These are phyloP conservation scores for Zygosaccharomyces bailii DNA, from an alignment of 805 yeast species.

Conservation along the genomic window DNA sequence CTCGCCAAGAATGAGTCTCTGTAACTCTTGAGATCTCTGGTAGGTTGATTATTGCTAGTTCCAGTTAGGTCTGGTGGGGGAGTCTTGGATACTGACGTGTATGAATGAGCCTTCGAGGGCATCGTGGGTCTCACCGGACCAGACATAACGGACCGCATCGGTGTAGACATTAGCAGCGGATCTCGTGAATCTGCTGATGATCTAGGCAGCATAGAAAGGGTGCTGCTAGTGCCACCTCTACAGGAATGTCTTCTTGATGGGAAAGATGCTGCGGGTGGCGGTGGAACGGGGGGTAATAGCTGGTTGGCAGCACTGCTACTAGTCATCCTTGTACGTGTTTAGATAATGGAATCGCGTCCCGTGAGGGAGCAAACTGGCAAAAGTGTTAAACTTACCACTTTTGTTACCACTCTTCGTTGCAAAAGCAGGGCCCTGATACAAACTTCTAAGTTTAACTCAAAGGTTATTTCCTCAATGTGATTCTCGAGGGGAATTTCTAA, in stretches of 20 bases:
- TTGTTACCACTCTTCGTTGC: background rate
- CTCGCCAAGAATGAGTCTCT: slow-evolving; percentile 39
- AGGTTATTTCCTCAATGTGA: background rate
- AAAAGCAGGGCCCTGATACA: background rate
- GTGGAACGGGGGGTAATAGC: background rate
- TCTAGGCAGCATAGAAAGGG: background rate
- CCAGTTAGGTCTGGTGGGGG: background rate
- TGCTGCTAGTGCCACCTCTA: background rate
- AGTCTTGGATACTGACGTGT: background rate
- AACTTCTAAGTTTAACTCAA: background rate
- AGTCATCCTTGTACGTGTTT: background rate
- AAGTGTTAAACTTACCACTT: background rate
- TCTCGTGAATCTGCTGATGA: background rate
- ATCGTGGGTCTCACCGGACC: slow-evolving; percentile 5
- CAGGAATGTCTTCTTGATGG: background rate
- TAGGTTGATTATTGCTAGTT: background rate
- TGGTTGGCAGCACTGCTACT: background rate
- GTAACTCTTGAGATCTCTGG: slow-evolving; percentile 31
- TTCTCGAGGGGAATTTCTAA: background rate
- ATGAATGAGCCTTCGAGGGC: slow-evolving; percentile 6
- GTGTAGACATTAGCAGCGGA: background rate
- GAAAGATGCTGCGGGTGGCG: background rate
- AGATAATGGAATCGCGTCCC: background rate
- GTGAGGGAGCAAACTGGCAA: background rate
- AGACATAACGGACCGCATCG: background rate